Evolutionary conservation across 208 protist genomes (phyloP).

Genomic region (Strigomonas culicis): DNA sequence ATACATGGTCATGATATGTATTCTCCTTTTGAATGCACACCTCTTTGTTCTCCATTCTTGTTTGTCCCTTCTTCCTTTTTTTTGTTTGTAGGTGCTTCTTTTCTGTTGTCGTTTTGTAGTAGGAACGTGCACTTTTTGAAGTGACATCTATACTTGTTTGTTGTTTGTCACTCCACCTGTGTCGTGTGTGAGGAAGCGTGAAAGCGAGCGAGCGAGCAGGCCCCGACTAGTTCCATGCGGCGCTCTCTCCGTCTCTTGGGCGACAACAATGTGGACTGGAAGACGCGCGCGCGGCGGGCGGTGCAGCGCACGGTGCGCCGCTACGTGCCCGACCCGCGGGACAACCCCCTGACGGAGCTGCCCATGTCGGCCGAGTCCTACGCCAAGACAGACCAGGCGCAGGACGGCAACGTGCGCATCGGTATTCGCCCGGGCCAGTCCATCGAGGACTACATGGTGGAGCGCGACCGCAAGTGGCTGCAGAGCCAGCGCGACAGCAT

Average conservation of each 20-base stretch:
- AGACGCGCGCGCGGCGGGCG: constrained; percentile 39
- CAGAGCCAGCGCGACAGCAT: constrained; percentile 34
- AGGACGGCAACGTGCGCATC: constrained; percentile 75
- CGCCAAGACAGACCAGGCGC: constrained; percentile 50
- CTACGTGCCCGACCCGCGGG: constrained; percentile 79
- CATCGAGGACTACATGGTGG: constrained; percentile 85
- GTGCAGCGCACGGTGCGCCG: constrained; percentile 58
- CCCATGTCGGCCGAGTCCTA: constrained; percentile 70
- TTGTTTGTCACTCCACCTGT: neutral
- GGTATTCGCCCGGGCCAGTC: constrained; percentile 80
- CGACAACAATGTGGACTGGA: constrained; percentile 39
- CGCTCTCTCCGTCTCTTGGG: neutral
- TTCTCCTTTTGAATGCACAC: too few relatives aligned
- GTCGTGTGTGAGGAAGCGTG: neutral
- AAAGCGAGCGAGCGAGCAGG: neutral
- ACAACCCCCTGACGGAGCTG: constrained; percentile 76
- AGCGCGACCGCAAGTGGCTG: constrained; percentile 78
- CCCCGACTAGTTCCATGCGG: too few relatives aligned
- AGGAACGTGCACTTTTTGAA: too few relatives aligned
- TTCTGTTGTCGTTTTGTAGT: neutral
- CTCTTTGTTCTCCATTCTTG: constrained; percentile 2
- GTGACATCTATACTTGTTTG: too few relatives aligned
- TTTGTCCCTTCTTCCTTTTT: constrained; percentile 1
- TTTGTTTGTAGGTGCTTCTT: constrained; percentile 5
- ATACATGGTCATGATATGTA: too few relatives aligned